phyloP scores from a whole-genome alignment of 1,139 yeast genomes.

The Geotrichum aggregatum region DNA sequence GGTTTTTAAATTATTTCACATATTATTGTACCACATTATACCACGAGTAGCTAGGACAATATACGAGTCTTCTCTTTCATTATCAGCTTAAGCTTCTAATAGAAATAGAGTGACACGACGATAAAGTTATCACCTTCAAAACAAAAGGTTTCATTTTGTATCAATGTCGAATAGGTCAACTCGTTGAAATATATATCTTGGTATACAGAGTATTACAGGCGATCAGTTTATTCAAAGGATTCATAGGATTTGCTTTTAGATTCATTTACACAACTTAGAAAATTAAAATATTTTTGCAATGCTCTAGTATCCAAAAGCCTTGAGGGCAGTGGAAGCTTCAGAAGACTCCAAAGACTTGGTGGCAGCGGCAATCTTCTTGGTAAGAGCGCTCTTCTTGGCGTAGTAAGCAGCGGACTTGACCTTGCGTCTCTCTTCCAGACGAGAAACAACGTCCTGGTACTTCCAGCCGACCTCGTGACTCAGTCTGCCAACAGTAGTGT shows the following conservation, averaged over 20 bases:
- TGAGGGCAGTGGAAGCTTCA: constrained; percentile 20
- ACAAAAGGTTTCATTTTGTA: too few species aligned
- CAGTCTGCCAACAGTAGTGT: constrained; percentile 96
- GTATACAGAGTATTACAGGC: too few species aligned
- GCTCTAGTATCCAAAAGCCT: constrained; percentile 22
- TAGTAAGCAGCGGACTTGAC: constrained; percentile 98
- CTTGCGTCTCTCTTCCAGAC: constrained; percentile 99
- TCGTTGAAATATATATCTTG: too few species aligned
- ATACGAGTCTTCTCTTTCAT: too few species aligned
- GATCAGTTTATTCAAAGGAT: background rate
- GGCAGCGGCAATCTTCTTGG: constrained; percentile 87
- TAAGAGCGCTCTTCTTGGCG: constrained; percentile 96
- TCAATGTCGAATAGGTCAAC: too few species aligned
- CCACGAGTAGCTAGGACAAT: too few species aligned
- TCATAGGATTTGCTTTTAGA: constrained; percentile 6
- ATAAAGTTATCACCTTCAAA: too few species aligned
- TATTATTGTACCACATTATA: too few species aligned
- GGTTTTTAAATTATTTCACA: background rate
- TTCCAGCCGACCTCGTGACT: constrained; percentile 98
- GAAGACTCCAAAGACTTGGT: constrained; percentile 43
- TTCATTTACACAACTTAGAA: constrained; percentile 11
- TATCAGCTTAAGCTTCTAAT: too few species aligned
- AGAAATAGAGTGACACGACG: too few species aligned
- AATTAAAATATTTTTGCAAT: constrained; percentile 20
- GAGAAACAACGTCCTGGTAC: constrained; percentile 96